Percentiles rank a stretch among this genome's conserved stretches.
Evolutionary conservation across 306 rosid species (phyloP).

Genomic region (Chamaecrista fasciculata): DNA sequence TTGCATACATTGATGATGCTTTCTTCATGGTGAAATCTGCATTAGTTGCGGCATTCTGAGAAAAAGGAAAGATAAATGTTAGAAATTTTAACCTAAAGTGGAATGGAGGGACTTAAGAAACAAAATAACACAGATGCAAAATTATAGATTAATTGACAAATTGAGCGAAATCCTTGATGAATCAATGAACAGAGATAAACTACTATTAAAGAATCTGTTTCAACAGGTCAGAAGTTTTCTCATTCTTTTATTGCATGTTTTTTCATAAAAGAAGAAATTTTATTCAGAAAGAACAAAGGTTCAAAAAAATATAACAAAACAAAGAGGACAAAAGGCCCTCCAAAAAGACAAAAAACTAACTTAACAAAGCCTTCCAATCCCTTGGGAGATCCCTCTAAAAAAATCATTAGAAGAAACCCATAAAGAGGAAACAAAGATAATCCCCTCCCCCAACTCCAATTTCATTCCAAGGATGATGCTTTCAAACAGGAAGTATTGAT

Average conservation of each 20-base stretch:
- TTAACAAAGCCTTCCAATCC: too few species aligned
- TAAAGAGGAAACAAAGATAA: too few species aligned
- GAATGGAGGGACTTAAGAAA: slow-evolving; percentile 22
- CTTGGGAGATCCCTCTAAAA: too few species aligned
- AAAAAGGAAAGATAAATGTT: slow-evolving; percentile 14
- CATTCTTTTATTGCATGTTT: neutral
- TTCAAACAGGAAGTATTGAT: too few species aligned
- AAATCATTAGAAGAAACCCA: too few species aligned
- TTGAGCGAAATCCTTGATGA: slow-evolving; percentile 6
- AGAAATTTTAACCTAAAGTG: slow-evolving; percentile 20
- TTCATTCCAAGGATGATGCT: neutral
- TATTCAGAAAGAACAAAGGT: too few species aligned
- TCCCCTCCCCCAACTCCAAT: neutral
- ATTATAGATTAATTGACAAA: slow-evolving; percentile 5
- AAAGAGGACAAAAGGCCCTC: too few species aligned
- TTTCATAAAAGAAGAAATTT: too few species aligned
- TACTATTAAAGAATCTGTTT: neutral
- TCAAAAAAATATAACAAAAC: too few species aligned
- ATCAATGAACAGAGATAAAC: slow-evolving; percentile 1
- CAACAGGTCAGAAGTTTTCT: slow-evolving; percentile 2
- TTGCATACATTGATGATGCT: slow-evolving; percentile 47
- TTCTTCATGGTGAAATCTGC: slow-evolving; percentile 46
- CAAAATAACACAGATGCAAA: slow-evolving; percentile 8
- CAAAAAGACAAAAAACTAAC: too few species aligned
- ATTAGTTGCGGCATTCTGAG: slow-evolving; percentile 59